Evolutionary conservation across 78 protist species (phyloP), one percentile per base, ranked within the genome.

Genomic region (Paratrimastix pyriformis): DNA sequence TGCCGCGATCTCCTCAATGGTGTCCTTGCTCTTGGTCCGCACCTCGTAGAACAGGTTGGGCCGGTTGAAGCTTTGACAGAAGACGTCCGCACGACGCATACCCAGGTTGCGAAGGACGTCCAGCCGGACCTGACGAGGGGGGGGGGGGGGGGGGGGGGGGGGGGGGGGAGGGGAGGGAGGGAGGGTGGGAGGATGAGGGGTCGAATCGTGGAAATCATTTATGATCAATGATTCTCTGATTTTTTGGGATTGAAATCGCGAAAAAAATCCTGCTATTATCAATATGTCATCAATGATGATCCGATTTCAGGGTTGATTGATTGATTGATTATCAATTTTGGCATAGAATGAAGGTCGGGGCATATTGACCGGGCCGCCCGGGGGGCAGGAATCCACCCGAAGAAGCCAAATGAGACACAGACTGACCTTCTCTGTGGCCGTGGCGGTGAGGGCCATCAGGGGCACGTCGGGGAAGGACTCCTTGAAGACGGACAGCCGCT

Each of bases 371-470:
- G 32, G n/a, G 5, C 5, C 45, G 72, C 9, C 45, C n/a, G n/a
- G n/a, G n/a, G 72, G 46, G 46, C 46, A n/a, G n/a, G n/a, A n/a
- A n/a, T n/a, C n/a, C n/a, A n/a, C n/a, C n/a, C n/a, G n/a, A n/a
- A n/a, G n/a, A n/a, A n/a, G n/a, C n/a, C n/a, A n/a, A n/a, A n/a
- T n/a, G n/a, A n/a, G n/a, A n/a, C n/a, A n/a, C n/a, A n/a, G n/a
- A n/a, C n/a, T n/a, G n/a, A n/a, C n/a, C n/a, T n/a, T n/a, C n/a
- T 74, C 78, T 0, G 94, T 84, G 8, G 98, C 97, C 0, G 97
- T 91, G 44, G 94, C 94, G 0, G 95, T 91, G 38, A 86, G 76
- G 0, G 88, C 91, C 57, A 83, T 54, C 43, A 90, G 0, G 46
- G 89, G 91, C 4, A 87, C 88, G 30, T 29, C 6, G 3, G 80